Percentiles rank a stretch among this genome's conserved stretches.
These are phyloP conservation scores for Stephania japonica DNA, from an alignment of 164 flowering plant species.

Conservation along the genomic window DNA sequence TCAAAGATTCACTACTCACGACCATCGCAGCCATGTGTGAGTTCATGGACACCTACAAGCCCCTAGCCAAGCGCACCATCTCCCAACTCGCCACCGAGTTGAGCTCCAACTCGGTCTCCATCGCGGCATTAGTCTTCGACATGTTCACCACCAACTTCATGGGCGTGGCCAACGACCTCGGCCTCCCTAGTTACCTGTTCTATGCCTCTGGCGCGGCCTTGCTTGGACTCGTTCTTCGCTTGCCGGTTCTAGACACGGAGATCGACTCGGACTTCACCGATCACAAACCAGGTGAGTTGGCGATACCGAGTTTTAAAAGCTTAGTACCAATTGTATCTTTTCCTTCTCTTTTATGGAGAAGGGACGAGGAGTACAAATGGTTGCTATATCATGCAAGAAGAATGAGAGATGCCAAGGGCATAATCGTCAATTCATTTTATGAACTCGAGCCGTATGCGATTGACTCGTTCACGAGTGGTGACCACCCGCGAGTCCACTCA, in stretches of 20 bases:
- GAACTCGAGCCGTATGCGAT: slow-evolving; percentile 17
- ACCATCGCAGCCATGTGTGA: slow-evolving; percentile 2
- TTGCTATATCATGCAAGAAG: neutral
- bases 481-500: slow-evolving; percentile 20
- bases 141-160: neutral
- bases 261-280: too few relatives aligned
- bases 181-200: slow-evolving; percentile 25
- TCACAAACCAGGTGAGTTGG: too few relatives aligned
- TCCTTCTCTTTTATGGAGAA: slow-evolving; percentile 4
- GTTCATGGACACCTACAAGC: slow-evolving; percentile 13
- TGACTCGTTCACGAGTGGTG: slow-evolving; percentile 7
- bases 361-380: neutral
- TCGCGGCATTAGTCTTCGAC: too few relatives aligned
- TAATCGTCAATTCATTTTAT: slow-evolving; percentile 23
- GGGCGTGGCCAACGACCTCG: too few relatives aligned
- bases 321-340: slow-evolving; percentile 11
- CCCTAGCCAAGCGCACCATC: slow-evolving; percentile 8
- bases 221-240: slow-evolving; percentile 20
- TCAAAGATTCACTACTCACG: neutral
- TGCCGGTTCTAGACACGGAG: slow-evolving; percentile 6
- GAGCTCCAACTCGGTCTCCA: too few relatives aligned
- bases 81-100: slow-evolving; percentile 9
- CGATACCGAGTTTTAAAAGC: slow-evolving; percentile 15
- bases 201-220: slow-evolving; percentile 22
- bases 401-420: slow-evolving; percentile 23